Evolutionary conservation across 2,329 filamentous ascomycete species (phyloP).

Genomic region (Incumbomyces lentus): DNA sequence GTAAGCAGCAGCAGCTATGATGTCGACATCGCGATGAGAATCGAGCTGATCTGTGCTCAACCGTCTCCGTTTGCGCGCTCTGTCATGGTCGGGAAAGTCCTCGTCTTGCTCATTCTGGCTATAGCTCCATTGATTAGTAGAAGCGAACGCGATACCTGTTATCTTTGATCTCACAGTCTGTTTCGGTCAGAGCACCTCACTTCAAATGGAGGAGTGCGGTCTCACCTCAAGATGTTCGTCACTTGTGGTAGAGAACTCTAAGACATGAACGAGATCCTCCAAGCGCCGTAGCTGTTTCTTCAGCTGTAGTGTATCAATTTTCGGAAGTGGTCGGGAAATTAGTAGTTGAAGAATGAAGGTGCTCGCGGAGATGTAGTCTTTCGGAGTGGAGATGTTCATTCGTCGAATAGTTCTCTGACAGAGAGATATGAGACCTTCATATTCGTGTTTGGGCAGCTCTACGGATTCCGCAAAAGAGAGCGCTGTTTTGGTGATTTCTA

Average conservation of each 20-base stretch:
- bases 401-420: not conserved
- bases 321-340: not conserved
- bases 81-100: conserved; percentile 16
- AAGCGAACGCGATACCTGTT: conserved; percentile 3
- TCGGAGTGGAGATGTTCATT: not conserved
- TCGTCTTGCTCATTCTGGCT: not conserved
- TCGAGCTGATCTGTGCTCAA: conserved; percentile 26
- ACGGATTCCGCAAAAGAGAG: no score
- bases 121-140: not conserved
- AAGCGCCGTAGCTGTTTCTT: conserved; percentile 4
- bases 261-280: not conserved
- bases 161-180: conserved; percentile 1
- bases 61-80: conserved; percentile 28
- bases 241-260: not conserved
- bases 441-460: no score
- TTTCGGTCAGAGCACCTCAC: not conserved
- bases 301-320: not conserved
- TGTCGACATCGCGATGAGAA: conserved; percentile 24
- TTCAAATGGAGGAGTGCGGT: not conserved
- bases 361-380: not conserved
- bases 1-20: not conserved
- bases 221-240: not conserved
- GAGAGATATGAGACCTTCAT: not conserved
- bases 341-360: not conserved
- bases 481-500: no score